Conservation (phyloP, 2,329 filamentous ascomycete genomes). For the Fusarium siculi region DNA sequence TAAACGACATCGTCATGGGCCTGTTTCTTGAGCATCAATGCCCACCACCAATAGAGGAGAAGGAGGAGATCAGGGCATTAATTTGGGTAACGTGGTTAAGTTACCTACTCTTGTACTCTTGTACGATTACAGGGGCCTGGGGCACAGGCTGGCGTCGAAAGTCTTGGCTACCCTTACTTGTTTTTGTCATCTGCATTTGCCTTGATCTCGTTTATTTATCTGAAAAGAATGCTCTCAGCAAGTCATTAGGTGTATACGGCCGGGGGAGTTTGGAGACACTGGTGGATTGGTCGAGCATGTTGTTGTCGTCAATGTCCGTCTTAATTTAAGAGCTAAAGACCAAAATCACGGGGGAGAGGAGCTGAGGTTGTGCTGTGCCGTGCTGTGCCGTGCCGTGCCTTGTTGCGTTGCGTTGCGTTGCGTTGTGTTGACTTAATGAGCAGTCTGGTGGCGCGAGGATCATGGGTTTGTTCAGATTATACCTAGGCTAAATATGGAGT, state of each 20-base stretch:
- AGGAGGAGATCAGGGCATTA: constrained; percentile 35
- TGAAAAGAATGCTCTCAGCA: constrained; percentile 29
- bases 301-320: constrained; percentile 19
- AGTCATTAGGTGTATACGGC: constrained; percentile 27
- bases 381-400: background rate
- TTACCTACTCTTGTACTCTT: constrained; percentile 50
- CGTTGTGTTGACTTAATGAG: constrained; percentile 16
- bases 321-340: constrained; percentile 29
- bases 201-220: constrained; percentile 16
- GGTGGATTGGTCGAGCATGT: constrained; percentile 17
- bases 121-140: constrained; percentile 47
- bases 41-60: constrained; percentile 32
- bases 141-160: constrained; percentile 40
- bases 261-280: constrained; percentile 23
- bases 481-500: constrained; percentile 44
- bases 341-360: background rate
- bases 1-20: constrained; percentile 31
- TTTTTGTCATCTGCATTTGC: constrained; percentile 26
- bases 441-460: constrained; percentile 36
- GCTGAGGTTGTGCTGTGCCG: background rate
- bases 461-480: constrained; percentile 41
- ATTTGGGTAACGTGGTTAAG: constrained; percentile 48
- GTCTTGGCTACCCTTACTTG: constrained; percentile 23
- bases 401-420: background rate
- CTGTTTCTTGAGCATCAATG: constrained; percentile 23